Evolutionary conservation across 495 filamentous ascomycete genomes (phyloP).

Genomic region (Daldinia caldariorum): DNA sequence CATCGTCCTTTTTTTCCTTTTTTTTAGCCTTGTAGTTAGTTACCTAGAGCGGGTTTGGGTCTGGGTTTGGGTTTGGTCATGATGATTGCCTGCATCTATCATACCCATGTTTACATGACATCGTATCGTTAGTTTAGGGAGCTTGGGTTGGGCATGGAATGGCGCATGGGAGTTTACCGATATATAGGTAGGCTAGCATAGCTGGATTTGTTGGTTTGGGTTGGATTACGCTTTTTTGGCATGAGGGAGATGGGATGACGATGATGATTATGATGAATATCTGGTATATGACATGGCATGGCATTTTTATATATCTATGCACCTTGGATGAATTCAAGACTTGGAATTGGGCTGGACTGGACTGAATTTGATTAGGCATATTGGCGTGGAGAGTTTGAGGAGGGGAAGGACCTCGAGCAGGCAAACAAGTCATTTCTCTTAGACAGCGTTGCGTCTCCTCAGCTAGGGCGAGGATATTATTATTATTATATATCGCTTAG

Average conservation of each 20-base stretch:
- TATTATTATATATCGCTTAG: not conserved
- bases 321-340: too few species aligned
- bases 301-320: conserved; percentile 1
- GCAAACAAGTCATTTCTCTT: too few species aligned
- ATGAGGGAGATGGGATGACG: not conserved
- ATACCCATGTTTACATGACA: not conserved
- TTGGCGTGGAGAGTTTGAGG: too few species aligned
- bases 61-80: not conserved
- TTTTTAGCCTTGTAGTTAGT: too few species aligned
- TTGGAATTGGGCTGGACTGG: too few species aligned
- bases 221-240: not conserved
- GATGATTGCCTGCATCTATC: not conserved
- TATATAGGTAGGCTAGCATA: not conserved
- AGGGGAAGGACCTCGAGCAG: too few species aligned
- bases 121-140: not conserved
- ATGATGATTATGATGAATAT: not conserved
- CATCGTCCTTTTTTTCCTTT: not conserved
- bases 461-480: too few species aligned
- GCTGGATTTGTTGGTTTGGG: not conserved
- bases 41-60: not conserved
- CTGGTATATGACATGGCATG: conserved; percentile 18
- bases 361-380: too few species aligned
- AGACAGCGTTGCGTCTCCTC: too few species aligned
- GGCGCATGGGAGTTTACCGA: not conserved
- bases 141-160: not conserved